Evolutionary conservation across 1,139 yeast species (phyloP).

Genomic region (Blastobotrys serpentis): DNA sequence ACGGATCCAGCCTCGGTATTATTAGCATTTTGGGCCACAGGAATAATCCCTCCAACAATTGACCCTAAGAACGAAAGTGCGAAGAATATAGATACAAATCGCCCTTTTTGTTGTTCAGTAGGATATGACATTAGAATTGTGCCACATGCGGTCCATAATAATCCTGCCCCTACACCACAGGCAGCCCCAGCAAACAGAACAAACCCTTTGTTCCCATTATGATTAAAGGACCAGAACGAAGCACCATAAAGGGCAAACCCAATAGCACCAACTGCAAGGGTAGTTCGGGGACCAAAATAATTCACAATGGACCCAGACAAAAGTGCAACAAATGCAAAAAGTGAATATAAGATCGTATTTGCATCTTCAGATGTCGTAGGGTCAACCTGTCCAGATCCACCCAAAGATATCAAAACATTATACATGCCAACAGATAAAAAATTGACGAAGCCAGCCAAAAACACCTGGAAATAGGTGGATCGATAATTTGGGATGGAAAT

Average conservation of each 20-base stretch:
- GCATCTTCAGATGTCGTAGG: conserved; percentile 46
- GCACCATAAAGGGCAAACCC: conserved; percentile 55
- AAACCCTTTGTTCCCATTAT: conserved; percentile 50
- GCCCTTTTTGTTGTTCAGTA: conserved; percentile 50
- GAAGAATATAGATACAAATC: conserved; percentile 46
- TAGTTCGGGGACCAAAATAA: conserved; percentile 43
- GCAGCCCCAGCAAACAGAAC: conserved; percentile 57
- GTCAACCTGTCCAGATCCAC: conserved; percentile 43
- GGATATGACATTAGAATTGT: conserved; percentile 55
- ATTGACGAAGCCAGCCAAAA: conserved; percentile 41
- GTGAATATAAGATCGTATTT: conserved; percentile 50
- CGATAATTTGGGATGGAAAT: conserved; percentile 4
- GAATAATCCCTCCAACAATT: conserved; percentile 34
- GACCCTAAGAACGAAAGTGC: conserved; percentile 45
- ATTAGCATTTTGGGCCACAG: conserved; percentile 25
- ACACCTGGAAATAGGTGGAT: conserved; percentile 21
- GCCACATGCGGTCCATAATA: conserved; percentile 60
- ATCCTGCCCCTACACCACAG: conserved; percentile 55
- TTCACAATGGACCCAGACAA: conserved; percentile 56
- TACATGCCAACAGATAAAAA: conserved; percentile 60
- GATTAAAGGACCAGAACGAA: conserved; percentile 48
- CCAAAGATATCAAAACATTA: conserved; percentile 57
- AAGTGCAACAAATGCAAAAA: conserved; percentile 55
- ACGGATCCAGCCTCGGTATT: conserved; percentile 31
- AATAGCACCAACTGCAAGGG: conserved; percentile 50